Base-by-base conservation (phyloP, 192 early-diverging fungal genomes). In the Mortierella claussenii region DNA sequence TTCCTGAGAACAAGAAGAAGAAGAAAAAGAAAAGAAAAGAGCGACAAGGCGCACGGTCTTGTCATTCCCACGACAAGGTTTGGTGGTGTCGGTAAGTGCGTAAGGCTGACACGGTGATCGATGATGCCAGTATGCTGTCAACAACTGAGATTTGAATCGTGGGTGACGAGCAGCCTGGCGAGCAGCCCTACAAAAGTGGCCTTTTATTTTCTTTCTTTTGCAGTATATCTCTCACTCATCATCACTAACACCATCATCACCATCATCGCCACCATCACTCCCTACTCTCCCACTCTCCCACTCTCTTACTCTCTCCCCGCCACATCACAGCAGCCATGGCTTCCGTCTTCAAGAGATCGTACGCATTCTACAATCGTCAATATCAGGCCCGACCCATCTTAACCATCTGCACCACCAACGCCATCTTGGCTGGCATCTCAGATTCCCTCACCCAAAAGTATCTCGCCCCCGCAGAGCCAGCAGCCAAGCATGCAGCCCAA, bases 371-470 rank as follows among this genome's bases (percentile, higher is more conserved):
- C 68, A 78, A 64, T 26, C 59, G 48, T 23, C 67, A 69, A 21
- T 88, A 83, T 40, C 76, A 85, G 21, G 73, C 69, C 17, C 83
- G 83, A 28, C 92, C 92, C 23, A 67, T 89, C 36, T 40, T 88
- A 30, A 94, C 92, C 0, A 71, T 94, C 13, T 85, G 88, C 37
- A 69, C 81, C 10, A 90, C 89, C 37, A 94, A 94, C 68, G 90
- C 85, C 7, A 55, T 81, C 9, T 69, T 94, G 10, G 90, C 87
- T 27, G 85, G 84, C 17, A 64, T 88, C 3, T 85, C 87, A 27
- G 92, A 94, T 65, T 54, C 86, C 9, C 52, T 91, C 9, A 89
- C 92, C 0, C 92, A 94, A 69, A 62, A 75, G 8, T 37, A 60
- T 47, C 27, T 79, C 61, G 20, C 76, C 48, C 49, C 69, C 60